Base-by-base conservation (phyloP, 768 basidiomycete genomes). In the Neoboletus brunneissimus region DNA sequence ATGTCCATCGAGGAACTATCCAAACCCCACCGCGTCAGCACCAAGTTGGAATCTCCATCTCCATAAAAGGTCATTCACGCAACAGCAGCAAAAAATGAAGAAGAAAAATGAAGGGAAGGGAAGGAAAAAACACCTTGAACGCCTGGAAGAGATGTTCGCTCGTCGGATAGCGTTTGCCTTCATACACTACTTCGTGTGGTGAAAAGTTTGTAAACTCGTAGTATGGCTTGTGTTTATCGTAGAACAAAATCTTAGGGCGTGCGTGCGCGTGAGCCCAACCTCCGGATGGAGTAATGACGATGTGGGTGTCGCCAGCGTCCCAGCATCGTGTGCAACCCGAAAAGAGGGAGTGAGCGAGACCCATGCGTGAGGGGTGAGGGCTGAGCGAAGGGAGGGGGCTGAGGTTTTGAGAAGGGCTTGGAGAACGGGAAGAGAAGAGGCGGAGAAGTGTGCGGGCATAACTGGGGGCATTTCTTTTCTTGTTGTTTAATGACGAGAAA, bases 131-230 rank as follows among this genome's bases (percentile, higher is more conserved):
- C 53, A 82, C 86, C 70, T 88, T 89, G 75, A 87, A 85, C 0
- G 88, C 86, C 63, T 89, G 87, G 62, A 88, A 89, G 20, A 89
- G 79, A 68, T 89, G 88, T 63, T 89, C 88, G 67, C 86, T 86
- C 8, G 88, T 90, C 0, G 86, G 86, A 60, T 89, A 90, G 41
- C 73, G 73, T 64, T 83, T 84, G 20, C 82, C 82, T 23, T 82
- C 76, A 61, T 87, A 86, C 18, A 78, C 65, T 9, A 90, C 84
- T n/a, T 82, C 76, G 68, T 88, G 85, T 0, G 81, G 68, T 1
- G 88, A 88, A 64, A 88, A 88, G 62, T 88, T 88, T 8, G 87
- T 87, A 62, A 88, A 87, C 18, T 83, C 86, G 62, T 88, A 87
- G 58, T 86, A 76, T 2, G 85, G 86, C 52, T 84, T 77, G 35